Percentiles rank a stretch among this genome's conserved stretches.
Evolutionary conservation across 2,329 filamentous ascomycete genomes (phyloP).

Genomic region (Claviceps spartinae): DNA sequence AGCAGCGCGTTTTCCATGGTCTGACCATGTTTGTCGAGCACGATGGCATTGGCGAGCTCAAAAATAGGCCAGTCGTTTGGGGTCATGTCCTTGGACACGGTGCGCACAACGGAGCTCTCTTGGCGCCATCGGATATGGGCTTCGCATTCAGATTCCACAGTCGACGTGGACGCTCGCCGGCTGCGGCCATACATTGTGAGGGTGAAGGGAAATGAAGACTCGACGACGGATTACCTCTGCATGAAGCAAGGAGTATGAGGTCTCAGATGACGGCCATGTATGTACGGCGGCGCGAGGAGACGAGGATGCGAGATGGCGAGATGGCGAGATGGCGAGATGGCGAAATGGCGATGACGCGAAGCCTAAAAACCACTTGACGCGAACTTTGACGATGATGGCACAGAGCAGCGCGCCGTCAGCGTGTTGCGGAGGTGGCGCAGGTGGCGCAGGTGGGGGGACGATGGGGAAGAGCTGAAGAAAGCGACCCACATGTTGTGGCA

Average conservation of each 20-base stretch:
- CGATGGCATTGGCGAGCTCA: constrained; percentile 43
- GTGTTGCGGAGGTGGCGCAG: too few relatives aligned
- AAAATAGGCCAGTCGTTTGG: constrained; percentile 48
- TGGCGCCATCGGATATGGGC: constrained; percentile 20
- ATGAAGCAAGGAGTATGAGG: not conserved
- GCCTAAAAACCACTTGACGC: not conserved
- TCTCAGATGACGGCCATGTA: not conserved
- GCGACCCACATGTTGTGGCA: too few relatives aligned
- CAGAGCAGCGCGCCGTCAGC: not conserved
- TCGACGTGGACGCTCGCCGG: constrained; percentile 31
- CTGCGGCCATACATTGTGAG: constrained; percentile 24
- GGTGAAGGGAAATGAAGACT: not conserved
- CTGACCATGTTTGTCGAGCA: constrained; percentile 40
- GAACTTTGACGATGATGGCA: not conserved
- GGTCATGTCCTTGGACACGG: constrained; percentile 14
- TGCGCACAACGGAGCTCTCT: constrained; percentile 21
- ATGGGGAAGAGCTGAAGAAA: too few relatives aligned
- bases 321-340: not conserved
- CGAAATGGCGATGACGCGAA: not conserved
- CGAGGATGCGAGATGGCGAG: not conserved
- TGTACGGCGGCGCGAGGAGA: not conserved
- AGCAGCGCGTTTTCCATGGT: constrained; percentile 47
- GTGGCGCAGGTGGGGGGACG: too few relatives aligned
- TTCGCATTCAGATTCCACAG: constrained; percentile 28
- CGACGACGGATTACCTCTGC: not conserved